Evolutionary conservation across 768 basidiomycete species (phyloP).

Genomic region (Dentipellis fragilis): DNA sequence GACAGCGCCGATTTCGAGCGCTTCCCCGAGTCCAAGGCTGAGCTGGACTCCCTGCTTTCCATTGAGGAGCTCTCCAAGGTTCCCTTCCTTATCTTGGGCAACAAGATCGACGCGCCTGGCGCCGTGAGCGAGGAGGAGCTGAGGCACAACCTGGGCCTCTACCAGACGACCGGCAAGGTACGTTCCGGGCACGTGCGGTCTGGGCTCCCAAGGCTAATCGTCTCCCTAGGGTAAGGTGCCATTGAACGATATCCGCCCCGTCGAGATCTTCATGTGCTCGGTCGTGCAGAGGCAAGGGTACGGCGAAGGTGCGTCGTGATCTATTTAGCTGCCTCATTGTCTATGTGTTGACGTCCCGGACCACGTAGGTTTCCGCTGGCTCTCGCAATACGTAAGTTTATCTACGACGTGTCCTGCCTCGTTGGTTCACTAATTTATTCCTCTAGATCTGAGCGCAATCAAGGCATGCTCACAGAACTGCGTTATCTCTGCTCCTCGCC

Average conservation of each 20-base stretch:
- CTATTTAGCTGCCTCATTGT: constrained; percentile 2
- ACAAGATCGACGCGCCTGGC: constrained; percentile 98
- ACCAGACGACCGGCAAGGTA: constrained; percentile 99
- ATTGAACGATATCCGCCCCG: constrained; percentile 91
- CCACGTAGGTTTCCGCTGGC: constrained; percentile 76
- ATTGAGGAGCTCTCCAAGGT: constrained; percentile 95
- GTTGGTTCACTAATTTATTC: not conserved
- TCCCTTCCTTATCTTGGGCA: constrained; percentile 96
- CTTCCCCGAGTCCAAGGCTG: constrained; percentile 92
- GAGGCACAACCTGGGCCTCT: constrained; percentile 88
- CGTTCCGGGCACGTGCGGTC: constrained; percentile 7
- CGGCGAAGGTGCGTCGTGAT: constrained; percentile 62
- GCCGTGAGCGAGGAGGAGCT: constrained; percentile 97
- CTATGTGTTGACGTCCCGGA: not conserved
- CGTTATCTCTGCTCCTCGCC: not conserved
- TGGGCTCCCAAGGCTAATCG: not conserved
- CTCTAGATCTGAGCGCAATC: constrained; percentile 6
- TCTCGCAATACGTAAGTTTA: constrained; percentile 84
- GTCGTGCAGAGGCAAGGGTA: constrained; percentile 98
- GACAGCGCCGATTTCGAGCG: constrained; percentile 97
- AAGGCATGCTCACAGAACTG: not conserved
- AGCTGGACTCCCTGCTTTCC: constrained; percentile 89
- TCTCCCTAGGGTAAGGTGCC: constrained; percentile 83
- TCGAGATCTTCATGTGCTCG: constrained; percentile 99
- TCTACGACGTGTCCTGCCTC: not conserved